Conservation (phyloP, 2,329 filamentous ascomycete species). For the Knoxdaviesia capensis region DNA sequence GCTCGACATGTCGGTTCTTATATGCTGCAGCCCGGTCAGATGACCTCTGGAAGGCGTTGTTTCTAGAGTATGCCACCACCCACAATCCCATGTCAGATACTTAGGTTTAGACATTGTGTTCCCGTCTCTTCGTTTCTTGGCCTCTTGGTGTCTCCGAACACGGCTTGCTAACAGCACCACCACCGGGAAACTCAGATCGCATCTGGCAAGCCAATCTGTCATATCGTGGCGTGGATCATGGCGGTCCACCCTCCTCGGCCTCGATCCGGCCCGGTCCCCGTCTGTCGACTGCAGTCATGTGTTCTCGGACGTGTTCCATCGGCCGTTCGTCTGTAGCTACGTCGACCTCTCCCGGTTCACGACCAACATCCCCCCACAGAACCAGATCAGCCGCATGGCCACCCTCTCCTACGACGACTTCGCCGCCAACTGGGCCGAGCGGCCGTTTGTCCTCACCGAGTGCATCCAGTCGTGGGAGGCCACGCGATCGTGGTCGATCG, state of each 20-base stretch:
- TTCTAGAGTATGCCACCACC: conserved; percentile 51
- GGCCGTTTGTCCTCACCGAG: conserved; percentile 69
- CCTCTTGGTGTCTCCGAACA: too few relatives aligned
- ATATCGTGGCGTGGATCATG: conserved; percentile 1
- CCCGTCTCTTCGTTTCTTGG: too few relatives aligned
- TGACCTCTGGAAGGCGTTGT: conserved; percentile 75
- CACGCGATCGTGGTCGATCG: conserved; percentile 52
- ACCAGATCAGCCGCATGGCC: conserved; percentile 50
- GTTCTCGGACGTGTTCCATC: conserved; percentile 77
- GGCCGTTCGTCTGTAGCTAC: conserved; percentile 77
- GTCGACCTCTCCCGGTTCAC: conserved; percentile 47
- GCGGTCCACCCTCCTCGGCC: too few relatives aligned
- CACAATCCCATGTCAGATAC: too few relatives aligned
- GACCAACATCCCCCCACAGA: conserved; percentile 48
- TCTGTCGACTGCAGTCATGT: conserved; percentile 54
- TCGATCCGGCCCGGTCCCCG: conserved; percentile 16
- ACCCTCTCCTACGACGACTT: conserved; percentile 58
- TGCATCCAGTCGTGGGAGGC: conserved; percentile 70
- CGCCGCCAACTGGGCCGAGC: conserved; percentile 51
- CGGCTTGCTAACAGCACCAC: too few relatives aligned
- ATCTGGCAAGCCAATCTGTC: neutral
- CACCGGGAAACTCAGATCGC: neutral
- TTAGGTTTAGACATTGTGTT: too few relatives aligned
- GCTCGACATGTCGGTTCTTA: conserved; percentile 64
- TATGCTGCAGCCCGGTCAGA: conserved; percentile 72